phyloP scores from a whole-genome alignment of 164 flowering plant genomes.

The Tetracentron sinense region DNA sequence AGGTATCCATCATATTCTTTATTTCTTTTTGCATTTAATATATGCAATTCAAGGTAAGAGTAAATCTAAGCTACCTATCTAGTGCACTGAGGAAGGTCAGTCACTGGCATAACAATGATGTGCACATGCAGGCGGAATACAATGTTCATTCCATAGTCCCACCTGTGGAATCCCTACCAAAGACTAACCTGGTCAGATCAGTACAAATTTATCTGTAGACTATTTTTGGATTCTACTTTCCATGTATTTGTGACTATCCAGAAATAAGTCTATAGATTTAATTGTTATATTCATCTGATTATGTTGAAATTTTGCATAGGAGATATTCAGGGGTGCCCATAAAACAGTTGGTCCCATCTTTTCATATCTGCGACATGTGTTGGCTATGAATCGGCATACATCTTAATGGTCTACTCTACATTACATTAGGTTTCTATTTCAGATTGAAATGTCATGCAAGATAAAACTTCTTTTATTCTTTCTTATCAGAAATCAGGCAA shows the following conservation, averaged over 20 bases:
- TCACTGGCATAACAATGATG: background rate
- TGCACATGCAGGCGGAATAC: too few species aligned
- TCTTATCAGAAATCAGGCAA: conserved; percentile 74
- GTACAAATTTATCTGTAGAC: background rate
- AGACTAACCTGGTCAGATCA: background rate
- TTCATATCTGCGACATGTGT: too few species aligned
- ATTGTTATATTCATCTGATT: background rate
- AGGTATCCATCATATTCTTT: conserved; percentile 61
- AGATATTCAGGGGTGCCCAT: too few species aligned
- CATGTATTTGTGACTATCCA: background rate
- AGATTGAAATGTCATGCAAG: background rate
- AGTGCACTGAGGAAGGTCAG: background rate
- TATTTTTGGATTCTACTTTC: background rate
- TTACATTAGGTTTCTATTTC: background rate
- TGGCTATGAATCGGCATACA: too few species aligned
- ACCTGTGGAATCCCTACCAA: too few species aligned
- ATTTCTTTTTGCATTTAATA: background rate
- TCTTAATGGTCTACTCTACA: background rate
- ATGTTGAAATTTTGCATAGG: background rate
- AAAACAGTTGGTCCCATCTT: too few species aligned
- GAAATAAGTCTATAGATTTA: background rate
- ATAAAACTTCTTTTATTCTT: background rate
- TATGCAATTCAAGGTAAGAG: background rate
- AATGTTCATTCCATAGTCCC: too few species aligned
- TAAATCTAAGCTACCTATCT: background rate